Evolutionary conservation across 352 stramenopile genomes (phyloP).

Genomic region (Pythium brachiatum): DNA sequence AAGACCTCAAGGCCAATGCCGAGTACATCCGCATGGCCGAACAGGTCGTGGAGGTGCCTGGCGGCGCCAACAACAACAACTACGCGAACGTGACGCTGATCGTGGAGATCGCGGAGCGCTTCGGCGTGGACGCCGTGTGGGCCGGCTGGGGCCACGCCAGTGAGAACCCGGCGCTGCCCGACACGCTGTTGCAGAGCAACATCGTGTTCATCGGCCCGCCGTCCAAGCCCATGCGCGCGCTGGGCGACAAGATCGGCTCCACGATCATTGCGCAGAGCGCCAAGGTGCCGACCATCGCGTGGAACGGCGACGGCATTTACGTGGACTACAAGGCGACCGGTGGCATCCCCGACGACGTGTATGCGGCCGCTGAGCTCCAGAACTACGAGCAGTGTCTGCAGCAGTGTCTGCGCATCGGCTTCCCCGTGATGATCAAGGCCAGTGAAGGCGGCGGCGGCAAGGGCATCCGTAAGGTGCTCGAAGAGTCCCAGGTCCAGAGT

Average conservation of each 20-base stretch:
- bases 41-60: slow-evolving; percentile 99
- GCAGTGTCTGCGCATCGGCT: slow-evolving; percentile 95
- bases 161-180: slow-evolving; percentile 97
- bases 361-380: slow-evolving; percentile 92
- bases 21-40: slow-evolving; percentile 99
- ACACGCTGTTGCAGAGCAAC: slow-evolving; percentile 91
- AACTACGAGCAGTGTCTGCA: slow-evolving; percentile 91
- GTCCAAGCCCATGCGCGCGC: slow-evolving; percentile 96
- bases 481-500: slow-evolving; percentile 89
- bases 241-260: slow-evolving; percentile 99
- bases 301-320: slow-evolving; percentile 96
- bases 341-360: slow-evolving; percentile 93
- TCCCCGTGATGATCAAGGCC: slow-evolving; percentile 99
- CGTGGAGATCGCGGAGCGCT: slow-evolving; percentile 96
- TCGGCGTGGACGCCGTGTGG: slow-evolving; percentile 97
- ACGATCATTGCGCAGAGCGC: slow-evolving; percentile 99
- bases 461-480: slow-evolving; percentile 96
- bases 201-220: slow-evolving; percentile 99
- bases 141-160: slow-evolving; percentile 98
- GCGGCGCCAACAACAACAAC: slow-evolving; percentile 99
- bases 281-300: slow-evolving; percentile 98
- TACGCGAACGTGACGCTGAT: slow-evolving; percentile 99
- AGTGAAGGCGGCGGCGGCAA: slow-evolving; percentile 99
- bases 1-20: slow-evolving; percentile 98
- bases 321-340: slow-evolving; percentile 88